Conservation (phyloP, 441 rosid species). For the Syzygium malaccense region DNA sequence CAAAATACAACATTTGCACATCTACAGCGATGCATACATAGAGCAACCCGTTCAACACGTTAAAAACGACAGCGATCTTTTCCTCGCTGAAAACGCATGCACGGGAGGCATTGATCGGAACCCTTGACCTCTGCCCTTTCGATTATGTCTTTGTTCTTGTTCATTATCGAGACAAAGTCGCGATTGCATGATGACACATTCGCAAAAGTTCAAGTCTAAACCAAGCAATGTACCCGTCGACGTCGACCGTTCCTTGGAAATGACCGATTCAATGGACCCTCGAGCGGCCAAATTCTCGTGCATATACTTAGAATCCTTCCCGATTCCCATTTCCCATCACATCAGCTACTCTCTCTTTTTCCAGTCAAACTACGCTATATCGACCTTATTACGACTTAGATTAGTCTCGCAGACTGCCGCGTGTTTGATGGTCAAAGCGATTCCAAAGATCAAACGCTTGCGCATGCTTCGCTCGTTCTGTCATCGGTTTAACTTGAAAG, state of each 20-base stretch:
- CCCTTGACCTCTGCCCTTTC: background rate
- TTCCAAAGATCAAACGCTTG: background rate
- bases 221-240: background rate
- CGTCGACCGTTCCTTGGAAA: background rate
- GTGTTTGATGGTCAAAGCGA: background rate
- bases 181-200: background rate
- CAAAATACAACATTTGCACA: background rate
- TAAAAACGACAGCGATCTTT: background rate
- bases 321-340: background rate
- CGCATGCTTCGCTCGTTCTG: background rate
- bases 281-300: background rate
- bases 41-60: background rate
- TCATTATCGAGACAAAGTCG: background rate
- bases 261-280: background rate
- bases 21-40: background rate
- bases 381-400: background rate
- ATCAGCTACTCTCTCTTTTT: background rate
- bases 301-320: background rate
- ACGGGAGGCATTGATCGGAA: background rate
- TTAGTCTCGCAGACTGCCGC: rapidly evolving
- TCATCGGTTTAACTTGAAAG: background rate
- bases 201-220: background rate
- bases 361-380: background rate
- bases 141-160: background rate
- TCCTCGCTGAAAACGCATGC: background rate